phyloP scores from a whole-genome alignment of 1,284 basidiomycete species.

The Ganoderma resinaceum region DNA sequence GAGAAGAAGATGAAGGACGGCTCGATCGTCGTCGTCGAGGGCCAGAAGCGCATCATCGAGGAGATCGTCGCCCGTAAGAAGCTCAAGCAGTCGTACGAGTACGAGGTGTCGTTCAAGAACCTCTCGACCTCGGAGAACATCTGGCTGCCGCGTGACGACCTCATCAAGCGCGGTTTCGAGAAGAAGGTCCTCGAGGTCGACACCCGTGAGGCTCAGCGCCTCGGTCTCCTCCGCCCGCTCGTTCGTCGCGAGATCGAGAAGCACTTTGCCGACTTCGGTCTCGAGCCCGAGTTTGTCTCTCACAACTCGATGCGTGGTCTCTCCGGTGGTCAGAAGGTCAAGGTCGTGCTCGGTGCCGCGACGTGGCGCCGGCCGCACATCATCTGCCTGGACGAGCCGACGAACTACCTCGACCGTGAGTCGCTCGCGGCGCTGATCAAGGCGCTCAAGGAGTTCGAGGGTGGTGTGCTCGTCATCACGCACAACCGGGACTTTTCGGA shows the following conservation, averaged over 20 bases:
- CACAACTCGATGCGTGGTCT: slow-evolving; percentile 98
- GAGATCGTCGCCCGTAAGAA: slow-evolving; percentile 95
- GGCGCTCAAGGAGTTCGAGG: slow-evolving; percentile 95
- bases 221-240: slow-evolving; percentile 94
- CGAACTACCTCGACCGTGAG: slow-evolving; percentile 98
- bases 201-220: slow-evolving; percentile 96
- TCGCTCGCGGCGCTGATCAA: slow-evolving; percentile 96
- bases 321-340: slow-evolving; percentile 99
- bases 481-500: slow-evolving; percentile 99
- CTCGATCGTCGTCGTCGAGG: slow-evolving; percentile 85
- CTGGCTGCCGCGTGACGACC: slow-evolving; percentile 96
- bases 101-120: slow-evolving; percentile 94
- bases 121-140: slow-evolving; percentile 95
- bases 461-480: slow-evolving; percentile 96
- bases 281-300: slow-evolving; percentile 95
- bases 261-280: slow-evolving; percentile 96
- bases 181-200: slow-evolving; percentile 99
- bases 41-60: slow-evolving; percentile 94
- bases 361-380: slow-evolving; percentile 99
- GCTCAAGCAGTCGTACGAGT: slow-evolving; percentile 99
- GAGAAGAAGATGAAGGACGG: slow-evolving; percentile 98
- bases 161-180: slow-evolving; percentile 97
- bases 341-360: slow-evolving; percentile 98
- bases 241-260: slow-evolving; percentile 98
- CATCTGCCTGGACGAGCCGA: slow-evolving; percentile 98